These are phyloP conservation scores for Xerocomellus chrysenteron DNA, from an alignment of 768 basidiomycete species.

Conservation along the genomic window DNA sequence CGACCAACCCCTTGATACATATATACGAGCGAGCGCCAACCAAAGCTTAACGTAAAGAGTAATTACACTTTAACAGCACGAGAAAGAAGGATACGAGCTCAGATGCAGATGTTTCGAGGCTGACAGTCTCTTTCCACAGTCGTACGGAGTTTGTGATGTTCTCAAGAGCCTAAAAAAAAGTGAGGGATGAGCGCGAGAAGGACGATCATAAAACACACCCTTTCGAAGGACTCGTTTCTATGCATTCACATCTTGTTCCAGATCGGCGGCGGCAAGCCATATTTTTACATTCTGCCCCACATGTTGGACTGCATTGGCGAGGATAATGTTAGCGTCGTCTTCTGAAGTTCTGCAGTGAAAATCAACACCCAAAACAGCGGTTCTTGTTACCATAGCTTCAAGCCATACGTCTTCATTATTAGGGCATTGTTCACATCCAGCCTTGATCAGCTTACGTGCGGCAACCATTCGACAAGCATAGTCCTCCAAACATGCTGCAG, in stretches of 20 bases:
- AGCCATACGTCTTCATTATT: conserved; percentile 98
- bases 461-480: conserved; percentile 96
- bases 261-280: conserved; percentile 91
- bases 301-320: conserved; percentile 93
- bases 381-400: conserved; percentile 67
- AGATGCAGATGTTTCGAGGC: conserved; percentile 82
- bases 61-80: conserved; percentile 93
- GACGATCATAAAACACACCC: conserved; percentile 45
- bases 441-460: conserved; percentile 88
- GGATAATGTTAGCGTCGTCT: conserved; percentile 90
- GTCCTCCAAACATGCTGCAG: conserved; percentile 93
- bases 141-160: conserved; percentile 97
- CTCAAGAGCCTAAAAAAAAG: conserved; percentile 70
- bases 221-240: conserved; percentile 93
- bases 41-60: conserved; percentile 95
- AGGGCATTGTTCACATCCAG: conserved; percentile 93
- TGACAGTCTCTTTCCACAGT: conserved; percentile 98
- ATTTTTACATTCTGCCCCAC: conserved; percentile 94
- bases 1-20: too few relatives aligned
- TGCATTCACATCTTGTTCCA: conserved; percentile 80
- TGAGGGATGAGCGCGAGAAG: not conserved
- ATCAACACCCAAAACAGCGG: not conserved
- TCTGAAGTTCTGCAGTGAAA: conserved; percentile 54
- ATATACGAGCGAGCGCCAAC: conserved; percentile 93
- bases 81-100: conserved; percentile 92